Base-by-base conservation (phyloP, 2,329 filamentous ascomycete species). In the Sporothrix schenckii region DNA sequence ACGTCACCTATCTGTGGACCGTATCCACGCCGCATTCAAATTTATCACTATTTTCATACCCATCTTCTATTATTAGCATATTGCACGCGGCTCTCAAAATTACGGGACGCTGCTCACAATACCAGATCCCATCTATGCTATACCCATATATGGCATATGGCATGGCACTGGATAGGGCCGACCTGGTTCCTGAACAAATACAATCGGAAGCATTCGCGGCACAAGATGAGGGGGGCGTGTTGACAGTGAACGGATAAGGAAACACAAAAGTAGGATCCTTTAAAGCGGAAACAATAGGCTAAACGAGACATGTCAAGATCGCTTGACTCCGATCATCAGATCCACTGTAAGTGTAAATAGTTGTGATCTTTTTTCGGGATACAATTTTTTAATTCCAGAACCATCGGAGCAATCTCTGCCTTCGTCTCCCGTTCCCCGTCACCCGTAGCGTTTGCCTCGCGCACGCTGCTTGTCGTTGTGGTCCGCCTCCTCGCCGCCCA, bases 271-370 rank as follows among this genome's bases (percentile, higher is more conserved):
- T 0, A 39, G n/a, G 49, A 53, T 39, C 58, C 58, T 21, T 41
- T 11, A 30, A 68, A 68, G 24, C 30, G 53, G 52, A 47, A 69
- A 61, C 56, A 50, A 24, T 39, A 58, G 67, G 67, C 67, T 69
- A 69, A 69, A 47, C 21, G 16, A 24, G 10, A 63, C 4, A 24
- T 27, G 4, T 13, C 24, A 5, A 13, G 39, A 24, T 63, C 39
- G n/a, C 27, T 47, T 27, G 39, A 47, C 27, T 63, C 47, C 30
- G 30, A 3, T 41, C 39, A 41, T 60, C 56, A 34, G 3, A 30
- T 19, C 19, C 27, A 34, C 34, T 21, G 11, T 2, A 41, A 19
- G 1, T 13, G 11, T 16, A 19, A 30, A 54, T 21, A 53, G 34
- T 5, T 34, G 34, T 34, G 34, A 9, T 34, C 30, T 34, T 34